Evolutionary conservation across 2,329 filamentous ascomycete genomes (phyloP), one percentile per base, ranked within the genome.

Genomic region (Verticillium klebahnii): DNA sequence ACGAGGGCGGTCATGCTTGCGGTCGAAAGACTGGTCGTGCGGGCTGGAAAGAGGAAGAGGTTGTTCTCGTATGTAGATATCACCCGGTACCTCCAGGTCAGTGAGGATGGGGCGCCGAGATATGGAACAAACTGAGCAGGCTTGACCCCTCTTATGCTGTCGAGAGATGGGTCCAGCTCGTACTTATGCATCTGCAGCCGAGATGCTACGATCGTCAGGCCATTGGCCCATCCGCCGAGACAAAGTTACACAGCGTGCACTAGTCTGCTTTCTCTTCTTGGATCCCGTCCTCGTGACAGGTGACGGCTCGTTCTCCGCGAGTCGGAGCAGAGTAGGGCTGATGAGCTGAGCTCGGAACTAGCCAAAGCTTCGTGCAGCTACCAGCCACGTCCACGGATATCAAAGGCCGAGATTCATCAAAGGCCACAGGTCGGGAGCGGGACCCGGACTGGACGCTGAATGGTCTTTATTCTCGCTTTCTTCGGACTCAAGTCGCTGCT

Each of bases 1-100:
- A 71, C 71, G 25, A 77, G 72, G 25, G 76, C 64, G n/a, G 73
- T 69, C 75, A 77, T 77, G 64, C 25, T 67, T 54, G 19, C n/a
- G 19, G 9, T 15, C 17, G 11, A 29, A 8, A 52, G 14, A 15
- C 15, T 19, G 14, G 14, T 40, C 37, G 37, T 40, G 15, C 6
- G 15, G 6, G 15, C 37, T 2, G 34, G 34, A 14, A 36, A 36
- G 34, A 36, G 2, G 34, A 14, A 36, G 11, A 36, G 29, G 29
- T 29, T 29, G 29, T 29, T 29, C 29, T 29, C 29, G 34, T 36
- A 36, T 36, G 9, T 14, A 36, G 34, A 36, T 3, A 36, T 36
- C 34, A 36, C 34, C 1, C 9, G 2, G 4, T 14, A 14, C 34
- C 14, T 36, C 14, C 14, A 9, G 14, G 14, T 36, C 14, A 9